A percentile compares a stretch with the other conserved stretches of the same genome.
Evolutionary conservation across 2,329 filamentous ascomycete species (phyloP).

Genomic region (Pestalotiopsis sp.): DNA sequence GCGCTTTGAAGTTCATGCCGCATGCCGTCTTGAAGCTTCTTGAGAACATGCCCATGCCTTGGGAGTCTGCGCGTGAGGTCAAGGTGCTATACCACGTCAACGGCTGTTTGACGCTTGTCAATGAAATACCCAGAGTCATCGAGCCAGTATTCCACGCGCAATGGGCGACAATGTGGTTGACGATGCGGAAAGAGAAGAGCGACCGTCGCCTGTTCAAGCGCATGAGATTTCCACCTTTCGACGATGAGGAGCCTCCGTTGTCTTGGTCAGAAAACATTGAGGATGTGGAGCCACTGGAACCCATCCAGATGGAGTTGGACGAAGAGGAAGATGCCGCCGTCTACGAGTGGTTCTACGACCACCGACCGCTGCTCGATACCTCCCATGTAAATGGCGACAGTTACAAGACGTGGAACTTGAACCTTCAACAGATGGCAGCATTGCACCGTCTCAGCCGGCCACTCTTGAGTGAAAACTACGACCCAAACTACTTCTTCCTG

Average conservation of each 20-base stretch:
- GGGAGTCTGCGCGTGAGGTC: constrained; percentile 94
- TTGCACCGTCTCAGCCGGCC: constrained; percentile 90
- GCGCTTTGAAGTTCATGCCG: constrained; percentile 98
- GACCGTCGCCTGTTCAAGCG: constrained; percentile 95
- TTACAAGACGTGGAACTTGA: constrained; percentile 94
- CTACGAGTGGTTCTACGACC: constrained; percentile 97
- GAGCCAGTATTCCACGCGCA: constrained; percentile 97
- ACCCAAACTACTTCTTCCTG: constrained; percentile 97
- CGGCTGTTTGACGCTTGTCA: constrained; percentile 93
- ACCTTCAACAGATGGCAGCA: constrained; percentile 92
- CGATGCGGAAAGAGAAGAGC: constrained; percentile 97
- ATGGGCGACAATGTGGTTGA: constrained; percentile 99
- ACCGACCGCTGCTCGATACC: constrained; percentile 86
- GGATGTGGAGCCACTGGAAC: constrained; percentile 94
- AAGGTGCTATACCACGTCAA: constrained; percentile 99
- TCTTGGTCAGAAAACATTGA: constrained; percentile 99
- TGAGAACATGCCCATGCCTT: constrained; percentile 99
- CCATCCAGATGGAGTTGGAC: constrained; percentile 97
- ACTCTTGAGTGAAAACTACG: constrained; percentile 85
- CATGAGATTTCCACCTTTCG: constrained; percentile 98
- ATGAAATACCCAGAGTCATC: constrained; percentile 94
- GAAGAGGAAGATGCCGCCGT: constrained; percentile 90
- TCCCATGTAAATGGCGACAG: constrained; percentile 93
- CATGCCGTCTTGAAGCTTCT: constrained; percentile 95
- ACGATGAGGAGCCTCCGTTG: constrained; percentile 95